Conservation (phyloP, 768 basidiomycete species). For the Hericium alpestre region DNA sequence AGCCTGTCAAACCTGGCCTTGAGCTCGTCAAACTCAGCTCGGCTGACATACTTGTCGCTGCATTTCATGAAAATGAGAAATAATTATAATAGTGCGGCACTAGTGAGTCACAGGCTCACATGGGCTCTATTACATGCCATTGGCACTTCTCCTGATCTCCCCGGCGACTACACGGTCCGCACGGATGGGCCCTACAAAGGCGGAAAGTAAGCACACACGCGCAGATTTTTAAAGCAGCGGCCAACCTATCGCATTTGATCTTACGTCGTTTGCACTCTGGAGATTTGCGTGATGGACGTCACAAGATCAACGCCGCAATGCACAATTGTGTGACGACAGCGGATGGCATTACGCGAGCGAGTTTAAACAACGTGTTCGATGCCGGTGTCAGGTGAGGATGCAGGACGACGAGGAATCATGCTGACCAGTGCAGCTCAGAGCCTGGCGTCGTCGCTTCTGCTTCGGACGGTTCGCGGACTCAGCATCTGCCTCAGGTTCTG, state of each 20-base stretch:
- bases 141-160: slow-evolving; percentile 74
- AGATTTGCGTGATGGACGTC: slow-evolving; percentile 16
- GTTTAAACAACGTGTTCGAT: slow-evolving; percentile 1
- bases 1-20: slow-evolving; percentile 54
- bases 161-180: slow-evolving; percentile 69
- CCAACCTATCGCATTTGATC: slow-evolving; percentile 79
- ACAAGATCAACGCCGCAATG: slow-evolving; percentile 10
- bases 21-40: slow-evolving; percentile 69
- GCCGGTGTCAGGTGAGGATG: slow-evolving; percentile 16
- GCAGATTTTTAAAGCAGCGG: slow-evolving; percentile 9
- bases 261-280: slow-evolving; percentile 79
- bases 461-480: slow-evolving; percentile 47
- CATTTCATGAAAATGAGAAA: background rate
- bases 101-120: slow-evolving; percentile 36
- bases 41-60: slow-evolving; percentile 75
- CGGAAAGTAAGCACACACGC: slow-evolving; percentile 9
- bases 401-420: slow-evolving; percentile 14
- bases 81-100: background rate
- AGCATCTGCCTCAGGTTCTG: slow-evolving; percentile 45
- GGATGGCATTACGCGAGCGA: background rate
- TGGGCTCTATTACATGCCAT: slow-evolving; percentile 75
- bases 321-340: slow-evolving; percentile 6
- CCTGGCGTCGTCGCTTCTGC: slow-evolving; percentile 76
- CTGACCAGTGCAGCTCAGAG: slow-evolving; percentile 77
- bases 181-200: slow-evolving; percentile 58